Conservation (phyloP, 768 basidiomycete genomes). For the Neoboletus magnificus region DNA sequence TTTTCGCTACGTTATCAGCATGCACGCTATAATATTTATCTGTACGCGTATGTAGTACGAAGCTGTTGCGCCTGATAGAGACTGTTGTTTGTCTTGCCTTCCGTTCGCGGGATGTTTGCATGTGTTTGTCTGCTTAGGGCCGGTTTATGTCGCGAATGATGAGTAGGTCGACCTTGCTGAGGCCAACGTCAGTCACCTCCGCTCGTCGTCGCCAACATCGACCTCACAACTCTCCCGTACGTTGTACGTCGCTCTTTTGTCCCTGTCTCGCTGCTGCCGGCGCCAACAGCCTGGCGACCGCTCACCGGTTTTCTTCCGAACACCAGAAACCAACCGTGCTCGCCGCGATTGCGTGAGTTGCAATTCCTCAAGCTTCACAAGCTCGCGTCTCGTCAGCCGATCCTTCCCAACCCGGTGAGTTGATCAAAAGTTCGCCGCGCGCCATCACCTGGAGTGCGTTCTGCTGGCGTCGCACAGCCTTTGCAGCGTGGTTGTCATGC, state of each 20-base stretch:
- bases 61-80: not conserved
- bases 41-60: slow-evolving; percentile 24
- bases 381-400: slow-evolving; percentile 17
- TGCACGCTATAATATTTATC: slow-evolving; percentile 25
- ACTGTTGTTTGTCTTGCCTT: not conserved
- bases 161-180: slow-evolving; percentile 16
- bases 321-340: slow-evolving; percentile 24
- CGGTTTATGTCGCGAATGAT: slow-evolving; percentile 27
- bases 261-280: not conserved
- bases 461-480: slow-evolving; percentile 24
- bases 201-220: slow-evolving; percentile 31
- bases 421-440: not conserved
- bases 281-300: slow-evolving; percentile 1
- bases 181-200: slow-evolving; percentile 26
- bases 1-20: slow-evolving; percentile 21
- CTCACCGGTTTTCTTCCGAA: slow-evolving; percentile 23
- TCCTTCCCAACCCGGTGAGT: slow-evolving; percentile 24
- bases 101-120: slow-evolving; percentile 17
- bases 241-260: slow-evolving; percentile 17
- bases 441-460: slow-evolving; percentile 5
- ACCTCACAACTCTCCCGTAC: slow-evolving; percentile 15
- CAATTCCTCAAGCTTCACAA: slow-evolving; percentile 19
- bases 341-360: slow-evolving; percentile 28
- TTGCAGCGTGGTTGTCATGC: slow-evolving; percentile 32
- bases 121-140: slow-evolving; percentile 35